Base-by-base conservation (phyloP, 1,139 yeast genomes). In the Hyphopichia fennica region DNA sequence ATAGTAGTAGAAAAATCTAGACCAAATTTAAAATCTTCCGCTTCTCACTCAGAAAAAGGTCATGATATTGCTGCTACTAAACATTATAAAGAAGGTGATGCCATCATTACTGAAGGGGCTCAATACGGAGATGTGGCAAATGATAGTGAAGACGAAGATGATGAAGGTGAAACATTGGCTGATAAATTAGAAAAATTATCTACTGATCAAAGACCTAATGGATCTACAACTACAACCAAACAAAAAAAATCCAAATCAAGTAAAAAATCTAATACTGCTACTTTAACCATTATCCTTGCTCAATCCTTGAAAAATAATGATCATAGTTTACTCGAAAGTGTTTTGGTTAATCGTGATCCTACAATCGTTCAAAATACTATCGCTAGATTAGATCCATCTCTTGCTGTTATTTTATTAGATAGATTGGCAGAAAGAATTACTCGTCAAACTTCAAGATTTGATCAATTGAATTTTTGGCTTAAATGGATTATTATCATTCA, bases 401-500 rank as follows among this genome's bases (percentile, higher is more conserved):
- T 87, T 41, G 93, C 96, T 0, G 88, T 89, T 11, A 63, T 78
- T 9, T 71, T 93, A 35, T 70, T 95, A 49, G 96, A 91, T 57
- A 76, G 91, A 54, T 69, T 93, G 31, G 90, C 96, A 1, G 96
- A 90, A 58, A 79, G 88, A 60, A 80, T 89, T 45, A 84, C 91
- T 10, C 79, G 95, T 54, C 78, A 75, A 53, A 59, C 73, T 13
- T 60, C 65, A 15, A 79, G 89, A 51, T 90, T 90, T 49, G 87
- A 85, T 32, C 84, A 83, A 46, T 72, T 93, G 49, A 84, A 86
- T 49, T 75, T 81, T 39, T 93, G 99, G 99, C 83, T 91, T 50
- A 88, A 91, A 61, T 91, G 97, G 95, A 84, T 90, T 39, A 72
- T 95, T 56, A 84, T 93, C 37, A 81, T 87, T 32, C 99, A 95